Evolutionary conservation across 2,329 filamentous ascomycete genomes (phyloP).

Genomic region (Chaetomium globosum): DNA sequence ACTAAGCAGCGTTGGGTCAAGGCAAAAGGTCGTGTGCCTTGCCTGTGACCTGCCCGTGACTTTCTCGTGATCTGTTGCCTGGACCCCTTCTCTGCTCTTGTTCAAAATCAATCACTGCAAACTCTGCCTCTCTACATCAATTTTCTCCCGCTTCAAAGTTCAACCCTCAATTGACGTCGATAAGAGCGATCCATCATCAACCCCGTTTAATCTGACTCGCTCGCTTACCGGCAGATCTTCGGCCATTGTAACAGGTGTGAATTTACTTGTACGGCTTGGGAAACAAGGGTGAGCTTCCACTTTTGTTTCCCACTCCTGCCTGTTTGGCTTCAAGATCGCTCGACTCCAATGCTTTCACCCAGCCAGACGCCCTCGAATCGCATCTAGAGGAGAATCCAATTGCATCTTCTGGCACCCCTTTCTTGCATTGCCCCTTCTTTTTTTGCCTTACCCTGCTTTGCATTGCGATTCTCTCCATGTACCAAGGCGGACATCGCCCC

Average conservation of each 20-base stretch:
- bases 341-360: not conserved
- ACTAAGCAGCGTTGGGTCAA: not conserved
- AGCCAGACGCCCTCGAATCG: not conserved
- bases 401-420: not conserved
- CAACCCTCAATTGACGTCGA: not conserved
- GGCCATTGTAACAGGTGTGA: not conserved
- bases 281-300: slow-evolving; percentile 16
- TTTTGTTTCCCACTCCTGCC: not conserved
- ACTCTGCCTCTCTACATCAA: not conserved
- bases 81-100: not conserved
- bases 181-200: not conserved
- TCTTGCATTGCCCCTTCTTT: not conserved
- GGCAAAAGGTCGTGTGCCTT: not conserved
- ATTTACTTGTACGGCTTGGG: not conserved
- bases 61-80: not conserved
- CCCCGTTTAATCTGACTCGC: not conserved
- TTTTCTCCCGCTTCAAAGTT: not conserved
- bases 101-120: not conserved
- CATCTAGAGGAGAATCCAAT: not conserved
- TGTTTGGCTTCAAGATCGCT: slow-evolving; percentile 16
- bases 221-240: slow-evolving; percentile 8
- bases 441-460: slow-evolving; percentile 21
- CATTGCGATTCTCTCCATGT: slow-evolving; percentile 44
- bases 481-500: slow-evolving; percentile 46
- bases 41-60: too few species aligned